Base-by-base conservation (phyloP, 1,284 basidiomycete species). In the Gomphus sp. region DNA sequence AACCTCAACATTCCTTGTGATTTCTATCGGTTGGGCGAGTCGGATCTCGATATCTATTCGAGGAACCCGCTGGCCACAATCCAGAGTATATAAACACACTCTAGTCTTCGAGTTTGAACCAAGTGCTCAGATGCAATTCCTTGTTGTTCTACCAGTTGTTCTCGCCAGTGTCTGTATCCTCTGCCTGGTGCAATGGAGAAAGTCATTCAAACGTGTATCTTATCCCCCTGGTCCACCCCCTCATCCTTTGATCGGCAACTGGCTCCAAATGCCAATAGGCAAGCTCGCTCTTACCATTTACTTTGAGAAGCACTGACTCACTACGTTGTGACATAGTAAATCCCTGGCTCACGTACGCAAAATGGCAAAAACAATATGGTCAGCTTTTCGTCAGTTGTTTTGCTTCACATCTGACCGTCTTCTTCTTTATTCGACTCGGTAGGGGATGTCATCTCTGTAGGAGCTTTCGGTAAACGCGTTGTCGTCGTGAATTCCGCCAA, bases 391-490 rank as follows among this genome's bases (percentile, higher is more conserved):
- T 50, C 57, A 69, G 4, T 62, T 63, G n/a, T 55, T 44, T 53
- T 43, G 41, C 86, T 85, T 85, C 62, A 77, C 79, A 43, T 51
- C 71, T 89, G 62, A 78, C 12, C 55, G 64, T 64, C 41, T 58
- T 69, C 36, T 37, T 37, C 36, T 9, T 55, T 64, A 63, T 48
- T 58, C 69, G 6, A 62, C 16, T 64, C 18, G 56, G 41, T 52
- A 87, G 86, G 87, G 61, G 78, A 79, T 52, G 72, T 89, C 62
- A 78, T 82, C 5, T 84, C 87, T 65, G 69, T 89, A n/a, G 80
- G 85, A 64, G 69, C 87, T 31, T 74, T 86, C 43, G 84, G 84
- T 2, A 80, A 82, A 60, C 77, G 80, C 14, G 74, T 89, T 48
- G 74, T 87, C 54, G 83, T 88, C 70, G 66, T 87, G 61, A 86